Evolutionary conservation across 768 basidiomycete genomes (phyloP).

Genomic region (Russula emetica): DNA sequence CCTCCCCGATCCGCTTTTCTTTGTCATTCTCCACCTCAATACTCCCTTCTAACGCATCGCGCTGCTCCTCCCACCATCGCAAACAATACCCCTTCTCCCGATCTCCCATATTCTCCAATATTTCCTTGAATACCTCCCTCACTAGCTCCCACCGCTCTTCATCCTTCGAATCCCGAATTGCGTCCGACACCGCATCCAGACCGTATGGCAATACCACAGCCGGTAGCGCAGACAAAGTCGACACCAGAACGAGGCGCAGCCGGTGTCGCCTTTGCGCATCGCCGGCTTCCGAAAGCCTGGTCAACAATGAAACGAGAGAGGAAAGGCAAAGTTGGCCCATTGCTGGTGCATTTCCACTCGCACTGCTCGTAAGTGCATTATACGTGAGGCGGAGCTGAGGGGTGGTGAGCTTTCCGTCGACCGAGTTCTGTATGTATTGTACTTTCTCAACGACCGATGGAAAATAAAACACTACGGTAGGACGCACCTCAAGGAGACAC

Average conservation of each 20-base stretch:
- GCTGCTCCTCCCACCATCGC: constrained; percentile 63
- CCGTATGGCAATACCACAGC: constrained; percentile 50
- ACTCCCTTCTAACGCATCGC: neutral
- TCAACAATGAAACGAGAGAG: constrained; percentile 27
- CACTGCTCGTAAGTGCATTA: constrained; percentile 62
- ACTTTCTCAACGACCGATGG: neutral
- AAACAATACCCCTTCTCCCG: constrained; percentile 62
- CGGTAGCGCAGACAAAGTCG: constrained; percentile 60
- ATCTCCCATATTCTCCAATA: constrained; percentile 62
- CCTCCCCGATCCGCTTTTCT: neutral
- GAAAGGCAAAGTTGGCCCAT: constrained; percentile 67
- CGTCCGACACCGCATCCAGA: constrained; percentile 45
- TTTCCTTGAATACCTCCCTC: constrained; percentile 56
- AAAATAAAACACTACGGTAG: neutral
- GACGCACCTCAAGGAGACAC: constrained; percentile 63
- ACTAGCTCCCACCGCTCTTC: constrained; percentile 44
- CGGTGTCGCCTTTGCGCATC: constrained; percentile 42
- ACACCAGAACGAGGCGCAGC: constrained; percentile 60
- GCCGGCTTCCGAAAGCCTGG: constrained; percentile 17
- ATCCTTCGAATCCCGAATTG: constrained; percentile 33
- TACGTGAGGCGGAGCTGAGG: constrained; percentile 71
- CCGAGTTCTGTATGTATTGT: constrained; percentile 50
- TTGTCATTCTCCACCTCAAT: neutral
- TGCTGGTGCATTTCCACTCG: constrained; percentile 39
- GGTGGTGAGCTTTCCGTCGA: constrained; percentile 54